A percentile compares a stretch with the other conserved stretches of the same genome.
These are phyloP conservation scores for Kwoniella newhampshirensis DNA, from an alignment of 768 basidiomycete species.

Conservation along the genomic window DNA sequence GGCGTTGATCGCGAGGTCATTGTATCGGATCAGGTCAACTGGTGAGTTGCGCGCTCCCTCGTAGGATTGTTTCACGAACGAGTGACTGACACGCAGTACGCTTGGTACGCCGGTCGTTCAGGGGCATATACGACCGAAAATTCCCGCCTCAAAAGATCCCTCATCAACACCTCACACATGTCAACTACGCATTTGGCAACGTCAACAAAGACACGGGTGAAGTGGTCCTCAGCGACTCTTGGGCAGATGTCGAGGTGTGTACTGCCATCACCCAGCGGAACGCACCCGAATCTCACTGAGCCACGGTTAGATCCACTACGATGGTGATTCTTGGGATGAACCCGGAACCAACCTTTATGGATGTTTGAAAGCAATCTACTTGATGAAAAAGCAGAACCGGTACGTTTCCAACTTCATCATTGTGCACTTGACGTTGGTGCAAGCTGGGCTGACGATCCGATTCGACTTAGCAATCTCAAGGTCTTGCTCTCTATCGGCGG, in stretches of 20 bases:
- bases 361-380: slow-evolving; percentile 89
- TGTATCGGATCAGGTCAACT: too few species aligned
- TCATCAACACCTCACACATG: slow-evolving; percentile 78
- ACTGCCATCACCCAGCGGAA: neutral
- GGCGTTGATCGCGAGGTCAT: too few species aligned
- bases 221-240: slow-evolving; percentile 80
- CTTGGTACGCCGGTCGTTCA: slow-evolving; percentile 7
- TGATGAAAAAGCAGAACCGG: slow-evolving; percentile 80
- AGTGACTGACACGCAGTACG: neutral
- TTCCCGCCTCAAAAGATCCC: slow-evolving; percentile 85
- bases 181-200: slow-evolving; percentile 92
- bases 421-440: neutral
- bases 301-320: slow-evolving; percentile 84
- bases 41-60: slow-evolving; percentile 19
- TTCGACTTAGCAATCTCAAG: slow-evolving; percentile 59
- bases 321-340: slow-evolving; percentile 94
- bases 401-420: slow-evolving; percentile 32
- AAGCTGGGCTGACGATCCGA: slow-evolving; percentile 35
- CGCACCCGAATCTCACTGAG: too few species aligned
- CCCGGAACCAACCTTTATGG: slow-evolving; percentile 86
- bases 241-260: slow-evolving; percentile 78
- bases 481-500: slow-evolving; percentile 84
- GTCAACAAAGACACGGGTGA: slow-evolving; percentile 78
- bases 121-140: slow-evolving; percentile 95
- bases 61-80: neutral